Base-by-base conservation (phyloP, 306 rosid genomes). In the Cicer pinnatifidum region DNA sequence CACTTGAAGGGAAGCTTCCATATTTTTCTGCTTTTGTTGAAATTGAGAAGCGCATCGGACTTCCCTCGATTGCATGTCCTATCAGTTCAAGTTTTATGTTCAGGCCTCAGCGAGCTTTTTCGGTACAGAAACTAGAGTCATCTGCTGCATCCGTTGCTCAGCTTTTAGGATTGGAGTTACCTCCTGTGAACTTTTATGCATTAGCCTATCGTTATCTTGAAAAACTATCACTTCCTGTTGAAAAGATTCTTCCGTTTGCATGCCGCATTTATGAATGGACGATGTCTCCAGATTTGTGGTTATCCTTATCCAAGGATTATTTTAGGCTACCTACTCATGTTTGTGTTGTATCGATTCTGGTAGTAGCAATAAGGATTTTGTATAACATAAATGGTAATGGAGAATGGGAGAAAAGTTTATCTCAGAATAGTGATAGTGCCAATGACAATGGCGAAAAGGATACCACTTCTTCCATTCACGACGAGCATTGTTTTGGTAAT, bases 181-280 rank as follows among this genome's bases (percentile, higher is more conserved):
- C 98, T 82, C 96, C 98, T 15, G 93, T 93, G 19, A 93, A 91
- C 81, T 93, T 93, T 72, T 85, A 85, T 79, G 89, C 91, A 47
- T 78, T 89, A 52, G 94, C 97, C 64, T 73, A 76, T 13, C 85
- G 88, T 58, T 88, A 79, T 88, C 89, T 93, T 46, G 23, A 76
- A 60, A 84, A 78, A 73, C 81, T 89, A 67, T 78, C 85, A 62
- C 88, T 93, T 85, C 97, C 96, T 7, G 52, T 69, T 15, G 86
- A 83, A 50, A 83, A 85, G 82, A 85, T 89, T 76, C 87, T 91
- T 72, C 89, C 88, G 72, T 80, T 83, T 59, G 91, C 92, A 28
- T 75, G 88, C 62, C 86, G 78, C 57, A 84, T 91, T 69, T 84
- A 84, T 75, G 90, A 91, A 84, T 93, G 98, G 97, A 83, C 92